phyloP scores from a whole-genome alignment of 768 basidiomycete species.

The Paxillus ammoniavirescens region DNA sequence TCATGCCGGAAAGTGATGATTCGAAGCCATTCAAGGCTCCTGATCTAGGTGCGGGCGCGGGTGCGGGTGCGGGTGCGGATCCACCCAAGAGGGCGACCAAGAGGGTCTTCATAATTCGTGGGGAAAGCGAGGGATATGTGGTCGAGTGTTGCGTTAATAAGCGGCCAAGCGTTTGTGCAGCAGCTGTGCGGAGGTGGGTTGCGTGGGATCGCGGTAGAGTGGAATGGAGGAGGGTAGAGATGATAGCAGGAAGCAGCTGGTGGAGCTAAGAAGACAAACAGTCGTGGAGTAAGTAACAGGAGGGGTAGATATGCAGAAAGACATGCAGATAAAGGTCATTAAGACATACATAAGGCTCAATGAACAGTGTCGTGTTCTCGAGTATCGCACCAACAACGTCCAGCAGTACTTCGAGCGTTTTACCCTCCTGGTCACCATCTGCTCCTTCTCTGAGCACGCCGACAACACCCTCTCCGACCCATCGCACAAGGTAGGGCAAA shows the following conservation, averaged over 20 bases:
- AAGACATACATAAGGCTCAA: constrained; percentile 89
- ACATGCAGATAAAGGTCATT: background rate
- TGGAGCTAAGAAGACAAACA: constrained; percentile 60
- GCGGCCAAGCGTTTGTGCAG: constrained; percentile 81
- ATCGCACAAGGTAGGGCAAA: constrained; percentile 90
- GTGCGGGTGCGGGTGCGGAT: constrained; percentile 2
- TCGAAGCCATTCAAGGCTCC: constrained; percentile 26
- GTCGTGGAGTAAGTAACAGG: background rate
- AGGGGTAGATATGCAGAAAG: background rate
- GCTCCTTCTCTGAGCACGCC: constrained; percentile 47
- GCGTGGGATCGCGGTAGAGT: constrained; percentile 72
- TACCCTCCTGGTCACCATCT: constrained; percentile 64
- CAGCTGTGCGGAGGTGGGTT: constrained; percentile 71
- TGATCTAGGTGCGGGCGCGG: constrained; percentile 11
- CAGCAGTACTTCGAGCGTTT: constrained; percentile 74
- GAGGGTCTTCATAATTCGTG: constrained; percentile 92
- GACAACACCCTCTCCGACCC: constrained; percentile 90
- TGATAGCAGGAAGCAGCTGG: constrained; percentile 90
- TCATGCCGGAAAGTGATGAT: constrained; percentile 20
- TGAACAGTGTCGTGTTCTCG: constrained; percentile 84
- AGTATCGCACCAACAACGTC: constrained; percentile 84
- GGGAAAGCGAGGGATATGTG: constrained; percentile 85
- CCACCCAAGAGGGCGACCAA: constrained; percentile 71
- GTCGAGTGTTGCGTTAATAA: constrained; percentile 79
- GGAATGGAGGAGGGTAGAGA: constrained; percentile 88